Percentiles rank a stretch among this genome's conserved stretches.
Conservation (phyloP, 192 early-diverging fungal species). For the Podila minutissima region DNA sequence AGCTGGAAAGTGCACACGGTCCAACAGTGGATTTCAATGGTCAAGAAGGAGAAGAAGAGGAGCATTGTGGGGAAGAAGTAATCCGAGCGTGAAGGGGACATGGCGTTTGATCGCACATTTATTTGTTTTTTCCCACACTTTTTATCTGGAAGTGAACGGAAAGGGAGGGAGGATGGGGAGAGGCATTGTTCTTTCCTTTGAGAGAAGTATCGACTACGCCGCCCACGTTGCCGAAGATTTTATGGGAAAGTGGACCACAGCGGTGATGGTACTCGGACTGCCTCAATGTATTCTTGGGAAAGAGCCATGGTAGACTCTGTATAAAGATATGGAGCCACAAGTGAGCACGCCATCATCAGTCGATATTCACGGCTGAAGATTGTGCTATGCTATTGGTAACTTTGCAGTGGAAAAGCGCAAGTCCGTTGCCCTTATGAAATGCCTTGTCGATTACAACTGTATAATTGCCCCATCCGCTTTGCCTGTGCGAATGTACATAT, state of each 20-base stretch:
- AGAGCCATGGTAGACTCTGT: not conserved
- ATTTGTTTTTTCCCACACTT: not conserved
- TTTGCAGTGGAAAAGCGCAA: too few relatives aligned
- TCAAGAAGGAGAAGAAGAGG: too few relatives aligned
- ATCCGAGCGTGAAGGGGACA: not conserved
- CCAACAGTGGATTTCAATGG: too few relatives aligned
- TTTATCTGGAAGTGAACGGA: not conserved
- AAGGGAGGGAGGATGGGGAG: too few relatives aligned
- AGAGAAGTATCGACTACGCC: too few relatives aligned
- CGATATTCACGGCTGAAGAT: not conserved
- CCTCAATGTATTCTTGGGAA: not conserved
- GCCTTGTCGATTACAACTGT: too few relatives aligned
- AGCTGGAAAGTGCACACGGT: too few relatives aligned
- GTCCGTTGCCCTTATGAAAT: too few relatives aligned
- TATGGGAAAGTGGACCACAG: not conserved
- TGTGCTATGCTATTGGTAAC: too few relatives aligned
- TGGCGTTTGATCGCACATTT: too few relatives aligned
- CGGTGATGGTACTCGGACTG: not conserved
- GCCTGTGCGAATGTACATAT: too few relatives aligned
- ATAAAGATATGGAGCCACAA: not conserved
- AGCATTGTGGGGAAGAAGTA: not conserved
- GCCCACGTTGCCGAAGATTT: not conserved
- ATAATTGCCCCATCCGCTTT: too few relatives aligned
- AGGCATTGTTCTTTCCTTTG: not conserved
- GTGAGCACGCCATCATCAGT: slow-evolving; percentile 2